Percentiles rank a stretch among this genome's conserved stretches.
These are phyloP conservation scores for Solanum rostratum DNA, from an alignment of 257 asterid genomes.

Conservation along the genomic window DNA sequence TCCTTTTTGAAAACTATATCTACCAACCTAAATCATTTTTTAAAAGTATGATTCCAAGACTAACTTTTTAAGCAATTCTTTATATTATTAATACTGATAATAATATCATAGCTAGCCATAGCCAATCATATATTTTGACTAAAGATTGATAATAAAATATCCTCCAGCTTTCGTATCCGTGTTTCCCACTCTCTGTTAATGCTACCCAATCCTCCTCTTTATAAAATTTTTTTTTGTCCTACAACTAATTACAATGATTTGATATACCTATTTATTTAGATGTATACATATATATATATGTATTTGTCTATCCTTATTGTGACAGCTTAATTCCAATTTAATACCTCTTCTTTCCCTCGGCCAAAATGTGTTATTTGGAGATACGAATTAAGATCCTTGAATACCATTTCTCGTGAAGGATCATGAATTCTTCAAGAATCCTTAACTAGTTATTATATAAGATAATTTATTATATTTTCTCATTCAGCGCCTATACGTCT, in stretches of 20 bases:
- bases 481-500: not conserved
- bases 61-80: not conserved
- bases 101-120: not conserved
- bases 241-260: not conserved
- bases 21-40: not conserved
- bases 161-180: constrained; percentile 3
- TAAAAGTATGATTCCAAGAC: not conserved
- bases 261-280: not conserved
- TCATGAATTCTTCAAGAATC: not conserved
- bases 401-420: not conserved
- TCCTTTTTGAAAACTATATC: not conserved
- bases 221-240: not conserved
- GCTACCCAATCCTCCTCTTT: not conserved
- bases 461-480: not conserved
- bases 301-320: not conserved
- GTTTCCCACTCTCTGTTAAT: constrained; percentile 3
- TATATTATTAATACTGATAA: not conserved
- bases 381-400: not conserved
- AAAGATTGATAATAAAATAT: not conserved
- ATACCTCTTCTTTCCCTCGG: not conserved
- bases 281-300: not conserved
- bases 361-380: not conserved
- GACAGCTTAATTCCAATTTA: not conserved
- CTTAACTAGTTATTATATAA: not conserved
- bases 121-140: not conserved